These are phyloP conservation scores for Wickerhamomyces ciferrii DNA, from an alignment of 805 yeast species.

Conservation along the genomic window DNA sequence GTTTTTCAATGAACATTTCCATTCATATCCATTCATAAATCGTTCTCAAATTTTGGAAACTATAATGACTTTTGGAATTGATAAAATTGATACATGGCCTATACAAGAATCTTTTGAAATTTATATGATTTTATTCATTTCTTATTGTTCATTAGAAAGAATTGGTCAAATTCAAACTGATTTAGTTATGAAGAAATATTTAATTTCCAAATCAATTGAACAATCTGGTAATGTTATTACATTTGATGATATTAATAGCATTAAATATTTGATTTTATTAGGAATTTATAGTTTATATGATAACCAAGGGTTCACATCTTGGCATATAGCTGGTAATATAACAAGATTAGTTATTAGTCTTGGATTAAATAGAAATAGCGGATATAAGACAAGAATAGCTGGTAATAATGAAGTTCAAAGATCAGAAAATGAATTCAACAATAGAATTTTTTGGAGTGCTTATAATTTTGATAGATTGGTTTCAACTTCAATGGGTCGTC, in stretches of 20 bases:
- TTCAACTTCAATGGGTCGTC: constrained; percentile 43
- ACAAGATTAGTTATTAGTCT: constrained; percentile 38
- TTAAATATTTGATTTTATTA: constrained; percentile 36
- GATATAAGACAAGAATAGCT: not conserved
- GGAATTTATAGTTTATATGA: constrained; percentile 49
- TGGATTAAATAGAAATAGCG: constrained; percentile 38
- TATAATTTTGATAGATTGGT: constrained; percentile 44
- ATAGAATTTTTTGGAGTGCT: constrained; percentile 44
- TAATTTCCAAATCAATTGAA: constrained; percentile 36
- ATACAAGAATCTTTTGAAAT: constrained; percentile 36
- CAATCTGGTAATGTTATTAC: constrained; percentile 32
- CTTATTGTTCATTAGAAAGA: constrained; percentile 44
- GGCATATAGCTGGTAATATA: constrained; percentile 47
- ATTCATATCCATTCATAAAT: constrained; percentile 38
- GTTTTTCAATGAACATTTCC: constrained; percentile 38
- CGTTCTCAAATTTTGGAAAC: constrained; percentile 29
- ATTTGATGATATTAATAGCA: constrained; percentile 33
- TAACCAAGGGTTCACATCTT: constrained; percentile 41
- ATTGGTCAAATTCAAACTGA: constrained; percentile 30
- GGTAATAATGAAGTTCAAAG: not conserved
- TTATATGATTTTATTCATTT: constrained; percentile 49
- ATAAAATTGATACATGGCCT: constrained; percentile 18
- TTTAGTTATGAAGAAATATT: constrained; percentile 33
- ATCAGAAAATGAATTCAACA: constrained; percentile 25
- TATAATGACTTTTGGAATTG: constrained; percentile 19